A percentile compares a stretch with the other conserved stretches of the same genome.
These are phyloP conservation scores for Peniophora sp. DNA, from an alignment of 1,284 basidiomycete species.

Conservation along the genomic window DNA sequence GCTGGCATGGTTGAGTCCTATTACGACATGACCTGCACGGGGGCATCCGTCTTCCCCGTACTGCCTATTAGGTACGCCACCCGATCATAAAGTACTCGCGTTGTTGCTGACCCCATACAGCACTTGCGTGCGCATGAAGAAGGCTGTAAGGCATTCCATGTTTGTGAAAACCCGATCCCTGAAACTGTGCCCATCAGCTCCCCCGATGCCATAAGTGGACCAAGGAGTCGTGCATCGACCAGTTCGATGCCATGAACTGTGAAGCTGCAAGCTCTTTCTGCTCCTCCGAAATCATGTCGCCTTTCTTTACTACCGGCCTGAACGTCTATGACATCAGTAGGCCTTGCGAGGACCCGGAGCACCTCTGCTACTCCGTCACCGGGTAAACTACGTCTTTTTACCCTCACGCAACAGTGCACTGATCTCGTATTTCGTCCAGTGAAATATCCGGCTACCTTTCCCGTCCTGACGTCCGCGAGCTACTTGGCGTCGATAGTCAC, in stretches of 20 bases:
- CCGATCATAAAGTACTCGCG: neutral
- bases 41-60: conserved; percentile 17
- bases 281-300: conserved; percentile 8
- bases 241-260: conserved; percentile 30
- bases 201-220: conserved; percentile 22
- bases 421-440: too few relatives aligned
- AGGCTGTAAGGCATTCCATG: conserved; percentile 22
- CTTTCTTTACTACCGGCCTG: conserved; percentile 11
- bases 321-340: conserved; percentile 20
- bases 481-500: conserved; percentile 52
- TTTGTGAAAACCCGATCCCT: neutral
- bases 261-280: conserved; percentile 31
- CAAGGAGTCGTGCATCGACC: conserved; percentile 20
- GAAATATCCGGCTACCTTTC: conserved; percentile 48
- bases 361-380: conserved; percentile 18
- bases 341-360: conserved; percentile 17
- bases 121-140: conserved; percentile 25
- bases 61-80: conserved; percentile 18
- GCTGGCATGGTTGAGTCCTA: conserved; percentile 19
- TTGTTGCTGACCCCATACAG: conserved; percentile 8
- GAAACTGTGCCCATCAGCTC: conserved; percentile 9
- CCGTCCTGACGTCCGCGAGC: conserved; percentile 38
- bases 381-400: conserved; percentile 36
- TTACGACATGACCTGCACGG: conserved; percentile 26
- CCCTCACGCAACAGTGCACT: too few relatives aligned